These are phyloP conservation scores for Scutellaria baicalensis DNA, from an alignment of 257 asterid species.

Conservation along the genomic window DNA sequence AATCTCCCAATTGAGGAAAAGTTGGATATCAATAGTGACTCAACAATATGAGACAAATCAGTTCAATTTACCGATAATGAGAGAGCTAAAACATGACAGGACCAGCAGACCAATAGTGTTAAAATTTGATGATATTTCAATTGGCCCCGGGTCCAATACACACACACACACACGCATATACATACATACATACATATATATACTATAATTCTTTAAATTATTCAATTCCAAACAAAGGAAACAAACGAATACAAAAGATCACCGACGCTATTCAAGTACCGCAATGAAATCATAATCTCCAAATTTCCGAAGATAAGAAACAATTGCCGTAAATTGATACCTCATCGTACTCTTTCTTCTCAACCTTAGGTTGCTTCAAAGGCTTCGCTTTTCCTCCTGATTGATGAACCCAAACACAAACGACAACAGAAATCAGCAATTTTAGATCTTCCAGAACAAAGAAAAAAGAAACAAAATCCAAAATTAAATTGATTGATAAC, in stretches of 20 bases:
- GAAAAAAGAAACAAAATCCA: background rate
- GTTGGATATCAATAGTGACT: background rate
- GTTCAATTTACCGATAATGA: background rate
- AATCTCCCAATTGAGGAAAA: background rate
- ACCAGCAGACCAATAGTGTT: background rate
- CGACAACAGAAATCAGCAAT: conserved; percentile 4
- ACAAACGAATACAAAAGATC: background rate
- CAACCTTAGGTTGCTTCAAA: conserved; percentile 52
- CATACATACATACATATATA: background rate
- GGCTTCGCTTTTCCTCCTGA: conserved; percentile 74
- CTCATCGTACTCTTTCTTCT: conserved; percentile 62
- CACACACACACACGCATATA: background rate
- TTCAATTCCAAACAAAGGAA: background rate
- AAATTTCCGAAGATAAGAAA: background rate
- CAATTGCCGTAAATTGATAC: conserved; percentile 14
- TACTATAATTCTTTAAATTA: background rate
- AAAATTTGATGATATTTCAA: background rate
- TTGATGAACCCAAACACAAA: conserved; percentile 2
- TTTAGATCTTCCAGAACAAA: background rate
- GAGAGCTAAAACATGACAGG: background rate
- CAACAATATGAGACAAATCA: background rate
- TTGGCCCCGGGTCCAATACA: no score
- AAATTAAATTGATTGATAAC: background rate
- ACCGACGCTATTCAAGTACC: background rate
- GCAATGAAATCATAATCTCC: background rate